These are phyloP conservation scores for Nigrospora oryzae DNA, from an alignment of 2,329 filamentous ascomycete species.

Conservation along the genomic window DNA sequence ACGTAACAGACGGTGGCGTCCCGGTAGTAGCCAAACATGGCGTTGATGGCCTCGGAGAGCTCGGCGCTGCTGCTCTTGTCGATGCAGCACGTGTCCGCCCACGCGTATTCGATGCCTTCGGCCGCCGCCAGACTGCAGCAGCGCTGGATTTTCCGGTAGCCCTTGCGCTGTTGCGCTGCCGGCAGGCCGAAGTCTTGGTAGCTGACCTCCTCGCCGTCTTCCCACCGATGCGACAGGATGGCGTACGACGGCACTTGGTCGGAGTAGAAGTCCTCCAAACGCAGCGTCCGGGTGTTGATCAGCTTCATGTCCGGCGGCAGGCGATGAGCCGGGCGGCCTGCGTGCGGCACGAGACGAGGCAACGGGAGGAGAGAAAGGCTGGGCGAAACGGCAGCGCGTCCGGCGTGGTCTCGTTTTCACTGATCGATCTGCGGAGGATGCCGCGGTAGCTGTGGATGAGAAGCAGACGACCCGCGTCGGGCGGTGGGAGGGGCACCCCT, in stretches of 20 bases:
- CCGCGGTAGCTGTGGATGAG: too few species aligned
- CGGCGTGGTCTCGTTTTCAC: too few species aligned
- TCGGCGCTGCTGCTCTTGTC: conserved; percentile 1
- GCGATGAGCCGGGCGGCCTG: too few species aligned
- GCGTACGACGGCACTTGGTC: not conserved
- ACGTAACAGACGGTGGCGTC: not conserved
- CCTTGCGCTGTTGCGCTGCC: not conserved
- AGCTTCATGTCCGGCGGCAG: not conserved
- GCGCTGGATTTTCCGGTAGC: not conserved
- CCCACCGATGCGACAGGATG: not conserved
- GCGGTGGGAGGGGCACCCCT: too few species aligned
- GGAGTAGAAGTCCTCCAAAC: not conserved
- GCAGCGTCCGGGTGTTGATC: not conserved
- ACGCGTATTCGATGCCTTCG: not conserved
- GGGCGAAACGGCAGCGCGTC: too few species aligned
- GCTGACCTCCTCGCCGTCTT: not conserved
- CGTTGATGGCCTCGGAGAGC: conserved; percentile 2
- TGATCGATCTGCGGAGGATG: too few species aligned
- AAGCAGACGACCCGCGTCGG: too few species aligned
- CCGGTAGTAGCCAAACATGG: conserved; percentile 1
- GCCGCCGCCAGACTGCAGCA: not conserved
- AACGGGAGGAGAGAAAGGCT: too few species aligned
- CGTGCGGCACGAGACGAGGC: too few species aligned
- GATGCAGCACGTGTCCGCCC: conserved; percentile 1
- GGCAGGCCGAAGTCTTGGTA: not conserved